Evolutionary conservation across 345 rosid genomes (phyloP).

Genomic region (Sonneratia caseolaris): DNA sequence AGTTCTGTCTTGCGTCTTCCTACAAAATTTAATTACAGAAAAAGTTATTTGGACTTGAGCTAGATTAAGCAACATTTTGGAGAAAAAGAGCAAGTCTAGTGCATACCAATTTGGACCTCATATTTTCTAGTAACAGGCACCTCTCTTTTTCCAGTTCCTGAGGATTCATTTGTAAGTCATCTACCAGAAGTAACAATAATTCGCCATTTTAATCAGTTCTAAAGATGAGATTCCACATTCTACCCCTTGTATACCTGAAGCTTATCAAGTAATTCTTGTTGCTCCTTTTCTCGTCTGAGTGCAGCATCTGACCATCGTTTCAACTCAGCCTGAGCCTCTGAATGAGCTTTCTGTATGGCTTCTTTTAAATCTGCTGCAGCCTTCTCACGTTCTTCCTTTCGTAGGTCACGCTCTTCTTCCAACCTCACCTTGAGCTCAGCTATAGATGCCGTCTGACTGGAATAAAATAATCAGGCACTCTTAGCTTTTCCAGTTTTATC

Average conservation of each 20-base stretch:
- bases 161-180: slow-evolving; percentile 13
- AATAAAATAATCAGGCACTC: slow-evolving; percentile 17
- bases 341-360: slow-evolving; percentile 69
- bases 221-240: slow-evolving; percentile 9
- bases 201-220: slow-evolving; percentile 1
- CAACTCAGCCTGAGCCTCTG: slow-evolving; percentile 65
- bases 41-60: background rate
- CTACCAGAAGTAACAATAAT: slow-evolving; percentile 5
- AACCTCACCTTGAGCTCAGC: slow-evolving; percentile 58
- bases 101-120: slow-evolving; percentile 78
- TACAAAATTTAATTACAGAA: slow-evolving; percentile 2
- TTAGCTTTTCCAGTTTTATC: background rate
- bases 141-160: slow-evolving; percentile 77
- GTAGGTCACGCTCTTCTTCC: slow-evolving; percentile 78
- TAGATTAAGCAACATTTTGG: background rate
- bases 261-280: slow-evolving; percentile 70
- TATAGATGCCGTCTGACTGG: slow-evolving; percentile 75
- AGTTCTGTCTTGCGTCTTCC: slow-evolving; percentile 87
- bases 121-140: slow-evolving; percentile 57
- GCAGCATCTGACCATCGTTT: slow-evolving; percentile 56
- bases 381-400: slow-evolving; percentile 71
- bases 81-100: background rate
- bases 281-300: slow-evolving; percentile 57
- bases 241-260: slow-evolving; percentile 51
- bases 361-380: slow-evolving; percentile 62